Evolutionary conservation across 2,329 filamentous ascomycete species (phyloP), one percentile per base, ranked within the genome.

Genomic region (Orbilia ellipsospora): DNA sequence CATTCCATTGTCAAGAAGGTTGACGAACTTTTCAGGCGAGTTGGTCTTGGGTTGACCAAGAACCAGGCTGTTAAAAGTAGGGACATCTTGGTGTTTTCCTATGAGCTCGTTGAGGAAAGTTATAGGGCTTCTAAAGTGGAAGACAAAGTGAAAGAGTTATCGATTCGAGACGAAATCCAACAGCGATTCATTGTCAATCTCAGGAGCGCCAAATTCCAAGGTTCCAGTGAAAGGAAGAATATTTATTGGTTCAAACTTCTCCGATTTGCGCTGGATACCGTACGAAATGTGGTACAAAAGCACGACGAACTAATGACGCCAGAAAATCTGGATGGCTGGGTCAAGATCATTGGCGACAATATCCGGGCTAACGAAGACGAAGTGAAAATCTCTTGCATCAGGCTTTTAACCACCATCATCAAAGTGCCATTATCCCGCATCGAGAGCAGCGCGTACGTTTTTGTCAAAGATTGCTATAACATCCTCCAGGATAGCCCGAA

Each of bases 11-110:
- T 94, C 10, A 90, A 90, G 79, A 97, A 98, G 83, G 91, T 97
- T 66, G 95, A 99, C 80, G 91, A 96, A 68, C 85, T 99, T 18
- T 86, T 99, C 67, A 88, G 90, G 60, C 90, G 95, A 63, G 91
- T 99, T 62, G 90, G 92, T 0, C 87, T 91, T 6, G 96, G 95
- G 36, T 85, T 99, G 2, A 83, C 96, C 28, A 90, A 92, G 77
- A 99, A 99, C 79, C 86, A 90, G 2, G 90, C 89, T 0, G 90
- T 92, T 0, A 89, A 91, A 77, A 92, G 89, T 79, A 89, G 90
- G 57, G 92, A 97, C 78, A 90, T 94, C 48, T 84, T 99, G n/a
- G 84, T 97, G 0, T 97, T 99, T 82, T 97, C 94, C 81, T 98
- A 97, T 81, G 93, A 98, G 82, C 87, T 98, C 55, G 92, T 98